Base-by-base conservation (phyloP, 495 filamentous ascomycete genomes). In the Thermochaetoides thermophila region DNA sequence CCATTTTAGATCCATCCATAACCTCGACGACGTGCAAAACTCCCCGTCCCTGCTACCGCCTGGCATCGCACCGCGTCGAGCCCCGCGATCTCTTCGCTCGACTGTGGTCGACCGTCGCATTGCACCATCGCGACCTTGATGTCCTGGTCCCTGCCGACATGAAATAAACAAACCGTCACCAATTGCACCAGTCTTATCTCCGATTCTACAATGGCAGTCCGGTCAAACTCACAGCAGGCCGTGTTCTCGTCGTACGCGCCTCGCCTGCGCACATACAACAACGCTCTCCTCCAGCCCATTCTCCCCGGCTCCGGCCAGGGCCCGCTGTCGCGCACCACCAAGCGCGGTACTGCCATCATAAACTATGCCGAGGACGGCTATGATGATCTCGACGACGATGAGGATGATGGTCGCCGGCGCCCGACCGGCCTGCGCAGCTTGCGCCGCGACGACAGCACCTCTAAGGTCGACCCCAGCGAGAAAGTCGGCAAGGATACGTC, bases 361-460 rank as follows among this genome's bases (percentile, higher is more conserved):
- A 96, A 94, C 55, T 99, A 99, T 47, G 86, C 89, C 18, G 89
- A 99, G 53, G 84, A 95, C 47, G 86, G 82, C 12, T 92, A 71
- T 45, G 89, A 95, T 34, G 85, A 97, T 54, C 78, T 89, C 32
- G 85, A 94, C 44, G 87, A 94, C 39, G 85, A 94, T 23, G 86
- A 93, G 27, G 81, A 94, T 37, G 20, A 59, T 34, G 45, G 38
- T 40, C 74, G 76, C 26, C 73, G 83, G 35, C 73, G 81, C 29
- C 83, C 78, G 31, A 94, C 84, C 5, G 89, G 85, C 21, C 57
- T 85, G 55, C 76, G 85, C 38, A 95, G 77, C 47, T 63, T 86
- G 41, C 64, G 81, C 40, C 68, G 80, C 38, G 84, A 94, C 42
- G 83, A 87, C 29, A 72, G 73, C 12, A 57, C 60, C 28, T 40